Base-by-base conservation (phyloP, 208 protist species). In the Crithidia mellificae region DNA sequence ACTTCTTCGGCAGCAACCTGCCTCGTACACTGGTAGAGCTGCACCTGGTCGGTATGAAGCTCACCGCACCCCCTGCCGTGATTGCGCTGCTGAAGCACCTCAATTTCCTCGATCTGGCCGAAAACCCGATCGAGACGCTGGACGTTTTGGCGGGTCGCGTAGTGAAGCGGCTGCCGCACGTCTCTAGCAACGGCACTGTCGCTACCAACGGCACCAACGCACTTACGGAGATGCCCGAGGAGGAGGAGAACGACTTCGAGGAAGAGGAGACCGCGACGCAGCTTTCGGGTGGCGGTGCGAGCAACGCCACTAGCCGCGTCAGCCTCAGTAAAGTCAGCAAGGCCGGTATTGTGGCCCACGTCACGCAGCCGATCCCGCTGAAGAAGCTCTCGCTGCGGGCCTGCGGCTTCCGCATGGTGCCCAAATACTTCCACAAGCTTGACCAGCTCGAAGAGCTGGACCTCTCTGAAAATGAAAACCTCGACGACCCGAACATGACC, bases 351-450 rank as follows among this genome's bases (percentile, higher is more conserved):
- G 81, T 95, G 30, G 69, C 83, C 1, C 64, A 75, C 53, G 83
- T 92, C 22, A 58, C 77, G 30, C 80, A 89, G 50, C 87, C 85
- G 14, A 81, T 93, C 22, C 87, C 81, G 17, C 72, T 95, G 51
- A 84, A 81, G 49, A 77, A 71, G 61, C 75, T 93, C n/a, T 91
- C 74, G 22, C 72, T 93, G 39, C 85, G 86, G 9, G 70, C 52
- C 1, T 96, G 88, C 71, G 77, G 75, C 55, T 77, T 96, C 27
- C 81, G 77, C 19, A 90, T 80, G 49, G 78, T 94, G 29, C 91
- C 91, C 24, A 92, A 93, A 68, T 96, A 94, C 75, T 94, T 96
- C 63, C 91, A 94, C 75, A 92, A 92, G 61, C 63, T 96, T 29
- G 85, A 72, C 20, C 72, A 82, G 7, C 64, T 96, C 19, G 86